Conservation (phyloP, 345 rosid genomes). For the Schrenkiella parvula region DNA sequence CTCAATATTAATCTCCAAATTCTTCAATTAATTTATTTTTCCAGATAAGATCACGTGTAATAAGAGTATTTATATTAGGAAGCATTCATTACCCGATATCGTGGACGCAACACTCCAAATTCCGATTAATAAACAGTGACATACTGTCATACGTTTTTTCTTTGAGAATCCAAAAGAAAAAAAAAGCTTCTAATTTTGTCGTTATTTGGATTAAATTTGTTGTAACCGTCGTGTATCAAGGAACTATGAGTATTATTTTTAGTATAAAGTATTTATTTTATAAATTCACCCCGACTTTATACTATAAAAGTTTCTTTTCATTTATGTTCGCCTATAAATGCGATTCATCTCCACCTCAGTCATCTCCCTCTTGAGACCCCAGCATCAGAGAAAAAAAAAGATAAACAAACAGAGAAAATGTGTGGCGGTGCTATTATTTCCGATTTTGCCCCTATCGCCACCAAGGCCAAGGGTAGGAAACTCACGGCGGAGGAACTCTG, state of each 20-base stretch:
- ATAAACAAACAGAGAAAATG: conserved; percentile 41
- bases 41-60: neutral
- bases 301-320: neutral
- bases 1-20: neutral
- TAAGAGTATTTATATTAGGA: neutral
- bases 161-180: neutral
- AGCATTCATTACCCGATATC: conserved; percentile 1
- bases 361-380: conserved; percentile 2
- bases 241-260: neutral
- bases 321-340: conserved; percentile 20
- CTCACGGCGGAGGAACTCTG: conserved; percentile 54
- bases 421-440: conserved; percentile 78
- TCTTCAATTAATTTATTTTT: neutral
- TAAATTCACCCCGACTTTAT: neutral
- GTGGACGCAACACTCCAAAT: conserved; percentile 16
- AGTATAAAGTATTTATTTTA: neutral
- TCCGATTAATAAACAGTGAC: neutral
- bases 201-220: conserved; percentile 1
- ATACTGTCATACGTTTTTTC: conserved; percentile 9
- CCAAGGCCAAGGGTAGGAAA: conserved; percentile 41
- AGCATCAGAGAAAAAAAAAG: neutral
- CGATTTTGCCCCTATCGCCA: conserved; percentile 36
- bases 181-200: neutral
- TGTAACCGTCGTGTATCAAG: conserved; percentile 16
- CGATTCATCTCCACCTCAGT: neutral